Conservation (phyloP, 2,329 filamentous ascomycete genomes). For the Aspergillus ochraceus region DNA sequence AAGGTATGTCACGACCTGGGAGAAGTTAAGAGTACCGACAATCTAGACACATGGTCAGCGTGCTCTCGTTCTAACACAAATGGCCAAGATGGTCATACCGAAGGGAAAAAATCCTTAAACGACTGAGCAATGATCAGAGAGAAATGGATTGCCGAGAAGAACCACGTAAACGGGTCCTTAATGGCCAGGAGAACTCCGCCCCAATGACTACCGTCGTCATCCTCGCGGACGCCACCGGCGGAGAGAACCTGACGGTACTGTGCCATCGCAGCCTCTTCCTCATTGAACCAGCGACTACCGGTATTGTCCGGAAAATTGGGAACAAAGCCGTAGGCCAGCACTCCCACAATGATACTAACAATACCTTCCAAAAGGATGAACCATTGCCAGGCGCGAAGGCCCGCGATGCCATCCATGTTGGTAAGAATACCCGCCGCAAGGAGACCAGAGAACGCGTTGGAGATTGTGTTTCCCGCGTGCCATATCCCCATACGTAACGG, state of each 20-base stretch:
- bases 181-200: slow-evolving; percentile 7
- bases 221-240: slow-evolving; percentile 5
- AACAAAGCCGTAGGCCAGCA: slow-evolving; percentile 3
- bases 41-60: slow-evolving; percentile 1
- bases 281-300: slow-evolving; percentile 4
- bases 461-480: slow-evolving; percentile 11
- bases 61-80: neutral
- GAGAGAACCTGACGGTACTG: slow-evolving; percentile 10
- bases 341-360: slow-evolving; percentile 5
- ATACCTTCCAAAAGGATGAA: slow-evolving; percentile 11
- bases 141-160: slow-evolving; percentile 10
- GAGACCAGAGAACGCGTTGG: slow-evolving; percentile 7
- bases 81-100: neutral
- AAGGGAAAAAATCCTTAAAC: slow-evolving; percentile 14
- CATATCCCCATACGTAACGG: slow-evolving; percentile 11
- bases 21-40: slow-evolving; percentile 9
- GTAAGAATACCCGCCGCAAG: slow-evolving; percentile 9
- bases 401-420: slow-evolving; percentile 10
- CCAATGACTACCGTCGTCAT: slow-evolving; percentile 4
- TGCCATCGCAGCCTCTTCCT: slow-evolving; percentile 10
- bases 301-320: slow-evolving; percentile 9
- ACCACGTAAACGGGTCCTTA: slow-evolving; percentile 11
- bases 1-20: slow-evolving; percentile 9
- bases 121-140: slow-evolving; percentile 12
- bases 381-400: slow-evolving; percentile 10